Evolutionary conservation across 2,329 filamentous ascomycete genomes (phyloP), one percentile per base, ranked within the genome.

Genomic region (Juglanconis juglandina): DNA sequence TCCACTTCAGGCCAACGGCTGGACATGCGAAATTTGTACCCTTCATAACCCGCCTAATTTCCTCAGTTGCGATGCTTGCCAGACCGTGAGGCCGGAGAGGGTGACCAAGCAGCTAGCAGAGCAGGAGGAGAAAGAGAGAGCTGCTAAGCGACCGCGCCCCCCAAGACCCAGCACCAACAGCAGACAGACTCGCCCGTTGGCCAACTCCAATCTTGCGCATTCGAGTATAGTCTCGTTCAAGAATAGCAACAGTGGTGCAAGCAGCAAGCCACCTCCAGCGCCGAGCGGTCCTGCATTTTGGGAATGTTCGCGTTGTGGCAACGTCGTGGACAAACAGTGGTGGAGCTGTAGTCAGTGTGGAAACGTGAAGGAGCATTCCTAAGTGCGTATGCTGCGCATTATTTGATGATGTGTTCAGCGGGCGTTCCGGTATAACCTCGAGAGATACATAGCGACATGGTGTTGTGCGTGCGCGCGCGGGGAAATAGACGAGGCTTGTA

Each of bases 301-400:
- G 84, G 73, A 72, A 37, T 87, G 84, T 64, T 76, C 75, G 14
- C 75, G 76, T 58, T 87, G 84, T 64, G 77, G 77, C 8, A 80
- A 75, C 2, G 68, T 72, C 33, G 82, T 85, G 74, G 80, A 84
- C 59, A 72, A 75, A 49, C 75, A 79, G 64, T 85, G 81, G 81
- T 85, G 83, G 82, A 81, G 78, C 32, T 86, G 84, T 65, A 78
- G 78, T 17, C 70, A 75, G 3, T 87, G 84, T 67, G 81, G 81
- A 2, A 77, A 72, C 64, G 78, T 86, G 72, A 85, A 85, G 71
- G 75, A 79, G 10, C 78, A 69, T 61, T 83, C 79, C 54, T 68
- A 65, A 66, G 24, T 24, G 24, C 24, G 24, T 24, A 24, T 24
- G 24, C 24, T 24, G 24, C 24, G 24, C 24, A 24, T 24, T 24